Percentiles rank a stretch among this genome's conserved stretches.
phyloP scores from a whole-genome alignment of 1,284 basidiomycete species.

The Boletellus dicymbophilus region DNA sequence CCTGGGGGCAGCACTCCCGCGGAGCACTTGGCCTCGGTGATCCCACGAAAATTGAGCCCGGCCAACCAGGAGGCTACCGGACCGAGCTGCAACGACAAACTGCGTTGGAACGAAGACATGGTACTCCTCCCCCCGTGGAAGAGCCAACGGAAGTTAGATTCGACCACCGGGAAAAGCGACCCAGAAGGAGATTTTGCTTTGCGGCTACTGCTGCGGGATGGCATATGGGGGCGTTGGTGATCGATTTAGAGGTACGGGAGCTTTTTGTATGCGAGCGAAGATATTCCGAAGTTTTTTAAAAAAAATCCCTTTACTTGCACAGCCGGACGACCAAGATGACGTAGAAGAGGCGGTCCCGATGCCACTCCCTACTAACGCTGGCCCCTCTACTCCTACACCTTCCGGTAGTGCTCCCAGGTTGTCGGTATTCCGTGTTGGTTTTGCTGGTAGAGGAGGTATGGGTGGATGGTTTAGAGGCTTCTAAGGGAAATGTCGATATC shows the following conservation, averaged over 20 bases:
- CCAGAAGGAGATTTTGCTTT: conserved; percentile 71
- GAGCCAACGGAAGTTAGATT: conserved; percentile 75
- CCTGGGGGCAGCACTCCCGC: conserved; percentile 80
- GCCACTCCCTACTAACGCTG: conserved; percentile 26
- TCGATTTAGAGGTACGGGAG: conserved; percentile 67
- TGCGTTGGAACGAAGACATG: conserved; percentile 33
- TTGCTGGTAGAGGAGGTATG: conserved; percentile 30
- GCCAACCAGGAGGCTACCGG: conserved; percentile 62
- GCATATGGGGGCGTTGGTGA: conserved; percentile 87
- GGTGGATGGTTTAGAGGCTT: conserved; percentile 11
- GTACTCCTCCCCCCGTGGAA: conserved; percentile 46
- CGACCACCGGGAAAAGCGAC: conserved; percentile 50
- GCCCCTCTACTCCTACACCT: conserved; percentile 6
- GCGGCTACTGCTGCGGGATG: conserved; percentile 79
- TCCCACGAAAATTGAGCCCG: conserved; percentile 50
- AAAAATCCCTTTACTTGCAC: conserved; percentile 1
- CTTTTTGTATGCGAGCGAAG: background rate
- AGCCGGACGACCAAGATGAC: conserved; percentile 18
- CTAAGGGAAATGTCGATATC: conserved; percentile 8
- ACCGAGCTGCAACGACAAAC: conserved; percentile 37
- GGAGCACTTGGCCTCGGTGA: conserved; percentile 87
- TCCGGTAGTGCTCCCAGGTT: conserved; percentile 7
- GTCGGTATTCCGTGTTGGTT: conserved; percentile 31
- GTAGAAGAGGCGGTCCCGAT: conserved; percentile 19
- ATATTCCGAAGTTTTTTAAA: conserved; percentile 6